A percentile compares a stretch with the other conserved stretches of the same genome.
These are phyloP conservation scores for Sporothrix dimorphospora DNA, from an alignment of 2,329 filamentous ascomycete genomes.

Conservation along the genomic window DNA sequence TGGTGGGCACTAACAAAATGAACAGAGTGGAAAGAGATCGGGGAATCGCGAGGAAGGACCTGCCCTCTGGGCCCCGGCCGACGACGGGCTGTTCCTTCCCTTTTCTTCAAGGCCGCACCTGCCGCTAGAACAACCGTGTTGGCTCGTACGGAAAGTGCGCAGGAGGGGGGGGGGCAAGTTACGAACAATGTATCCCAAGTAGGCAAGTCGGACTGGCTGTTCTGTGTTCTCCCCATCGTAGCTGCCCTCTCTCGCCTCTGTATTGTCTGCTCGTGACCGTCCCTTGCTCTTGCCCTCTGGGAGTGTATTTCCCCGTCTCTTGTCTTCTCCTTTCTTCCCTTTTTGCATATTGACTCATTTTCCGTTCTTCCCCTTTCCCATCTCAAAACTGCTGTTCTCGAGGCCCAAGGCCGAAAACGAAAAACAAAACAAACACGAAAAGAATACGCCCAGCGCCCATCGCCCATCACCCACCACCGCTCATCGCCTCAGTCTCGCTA, in stretches of 20 bases:
- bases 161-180: neutral
- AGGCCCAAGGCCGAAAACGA: conserved; percentile 9
- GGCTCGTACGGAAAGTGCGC: neutral
- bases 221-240: neutral
- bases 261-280: neutral
- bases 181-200: conserved; percentile 18
- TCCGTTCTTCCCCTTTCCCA: neutral
- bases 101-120: conserved; percentile 4
- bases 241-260: conserved; percentile 10
- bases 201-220: conserved; percentile 21
- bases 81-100: conserved; percentile 17
- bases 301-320: neutral
- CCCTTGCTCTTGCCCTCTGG: neutral
- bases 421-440: neutral
- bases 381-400: conserved; percentile 11
- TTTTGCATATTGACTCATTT: neutral
- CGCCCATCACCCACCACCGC: neutral
- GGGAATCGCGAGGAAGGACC: neutral
- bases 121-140: neutral
- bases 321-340: neutral
- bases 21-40: neutral
- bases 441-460: neutral
- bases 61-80: neutral
- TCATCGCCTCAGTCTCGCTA: conserved; percentile 11
- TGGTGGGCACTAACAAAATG: conserved; percentile 6